phyloP scores from a whole-genome alignment of 176 grass and related monocot genomes.

The Melocanna baccifera region DNA sequence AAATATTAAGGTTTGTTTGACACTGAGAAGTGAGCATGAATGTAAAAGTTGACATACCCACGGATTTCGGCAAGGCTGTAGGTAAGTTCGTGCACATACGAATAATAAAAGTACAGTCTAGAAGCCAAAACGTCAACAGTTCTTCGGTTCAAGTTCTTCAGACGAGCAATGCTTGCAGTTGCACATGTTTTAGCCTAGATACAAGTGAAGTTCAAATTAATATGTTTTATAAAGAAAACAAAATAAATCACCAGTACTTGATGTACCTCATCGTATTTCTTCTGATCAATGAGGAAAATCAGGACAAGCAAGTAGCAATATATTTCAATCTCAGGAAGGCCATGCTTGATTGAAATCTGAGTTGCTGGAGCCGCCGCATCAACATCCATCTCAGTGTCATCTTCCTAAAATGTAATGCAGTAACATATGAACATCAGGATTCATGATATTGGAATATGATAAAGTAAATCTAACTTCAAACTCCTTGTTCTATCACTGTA shows the following conservation, averaged over 20 bases:
- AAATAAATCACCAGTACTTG: neutral
- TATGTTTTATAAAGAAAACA: neutral
- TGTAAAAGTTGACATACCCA: slow-evolving; percentile 46
- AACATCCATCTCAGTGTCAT: slow-evolving; percentile 71
- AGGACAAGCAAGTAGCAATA: slow-evolving; percentile 82
- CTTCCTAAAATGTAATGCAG: slow-evolving; percentile 44
- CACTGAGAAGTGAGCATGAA: neutral
- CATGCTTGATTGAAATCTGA: slow-evolving; percentile 60
- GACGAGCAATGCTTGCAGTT: slow-evolving; percentile 63
- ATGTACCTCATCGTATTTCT: slow-evolving; percentile 66
- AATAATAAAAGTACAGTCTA: slow-evolving; percentile 82
- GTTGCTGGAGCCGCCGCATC: slow-evolving; percentile 35
- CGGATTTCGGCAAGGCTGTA: slow-evolving; percentile 87
- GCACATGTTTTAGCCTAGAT: slow-evolving; percentile 81
- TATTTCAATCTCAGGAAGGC: slow-evolving; percentile 79
- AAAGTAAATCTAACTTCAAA: neutral
- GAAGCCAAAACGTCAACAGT: slow-evolving; percentile 85
- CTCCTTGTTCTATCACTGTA: neutral
- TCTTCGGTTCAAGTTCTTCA: slow-evolving; percentile 74
- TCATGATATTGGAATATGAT: neutral
- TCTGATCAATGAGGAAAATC: slow-evolving; percentile 81
- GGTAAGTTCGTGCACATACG: slow-evolving; percentile 72
- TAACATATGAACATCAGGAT: neutral
- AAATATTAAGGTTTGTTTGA: neutral
- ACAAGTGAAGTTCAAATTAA: neutral